phyloP scores from a whole-genome alignment of 2,329 filamentous ascomycete species.

The Pezizomycotina sp. region DNA sequence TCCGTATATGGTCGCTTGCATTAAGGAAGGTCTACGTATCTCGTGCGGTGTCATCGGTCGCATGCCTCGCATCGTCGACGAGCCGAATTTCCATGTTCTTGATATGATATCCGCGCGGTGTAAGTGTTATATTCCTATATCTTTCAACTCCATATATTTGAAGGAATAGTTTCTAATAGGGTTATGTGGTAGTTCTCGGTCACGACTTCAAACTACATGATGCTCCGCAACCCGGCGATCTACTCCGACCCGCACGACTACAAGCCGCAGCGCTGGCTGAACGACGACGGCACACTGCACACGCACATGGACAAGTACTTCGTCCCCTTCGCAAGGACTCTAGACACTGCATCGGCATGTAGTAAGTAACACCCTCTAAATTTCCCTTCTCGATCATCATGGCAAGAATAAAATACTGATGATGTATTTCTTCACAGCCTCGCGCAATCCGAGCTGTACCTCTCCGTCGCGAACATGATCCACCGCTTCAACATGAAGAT shows the following conservation, averaged over 20 bases:
- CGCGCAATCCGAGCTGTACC: slow-evolving; percentile 7
- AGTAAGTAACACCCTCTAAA: no score
- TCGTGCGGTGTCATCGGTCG: slow-evolving; percentile 7
- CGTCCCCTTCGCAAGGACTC: slow-evolving; percentile 7
- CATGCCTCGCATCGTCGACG: slow-evolving; percentile 9
- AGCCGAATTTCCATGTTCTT: slow-evolving; percentile 5
- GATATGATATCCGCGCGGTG: slow-evolving; percentile 6
- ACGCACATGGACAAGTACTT: slow-evolving; percentile 8
- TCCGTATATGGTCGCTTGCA: slow-evolving; percentile 8
- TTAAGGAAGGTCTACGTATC: slow-evolving; percentile 8
- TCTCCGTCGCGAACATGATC: slow-evolving; percentile 4
- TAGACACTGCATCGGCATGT: slow-evolving; percentile 9
- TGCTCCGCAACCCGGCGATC: slow-evolving; percentile 5
- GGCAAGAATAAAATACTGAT: background rate
- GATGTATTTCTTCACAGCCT: slow-evolving; percentile 1
- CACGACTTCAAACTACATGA: slow-evolving; percentile 8
- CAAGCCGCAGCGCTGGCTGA: slow-evolving; percentile 5
- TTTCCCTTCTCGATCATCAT: background rate
- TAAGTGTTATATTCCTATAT: background rate
- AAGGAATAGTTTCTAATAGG: background rate
- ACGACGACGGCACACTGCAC: slow-evolving; percentile 4
- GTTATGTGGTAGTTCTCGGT: slow-evolving; percentile 2
- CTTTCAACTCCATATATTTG: background rate
- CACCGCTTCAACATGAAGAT: slow-evolving; percentile 5
- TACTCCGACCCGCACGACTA: slow-evolving; percentile 7